Evolutionary conservation across 495 filamentous ascomycete species (phyloP), one percentile per base, ranked within the genome.

Genomic region (Trichocladium uniseriatum): DNA sequence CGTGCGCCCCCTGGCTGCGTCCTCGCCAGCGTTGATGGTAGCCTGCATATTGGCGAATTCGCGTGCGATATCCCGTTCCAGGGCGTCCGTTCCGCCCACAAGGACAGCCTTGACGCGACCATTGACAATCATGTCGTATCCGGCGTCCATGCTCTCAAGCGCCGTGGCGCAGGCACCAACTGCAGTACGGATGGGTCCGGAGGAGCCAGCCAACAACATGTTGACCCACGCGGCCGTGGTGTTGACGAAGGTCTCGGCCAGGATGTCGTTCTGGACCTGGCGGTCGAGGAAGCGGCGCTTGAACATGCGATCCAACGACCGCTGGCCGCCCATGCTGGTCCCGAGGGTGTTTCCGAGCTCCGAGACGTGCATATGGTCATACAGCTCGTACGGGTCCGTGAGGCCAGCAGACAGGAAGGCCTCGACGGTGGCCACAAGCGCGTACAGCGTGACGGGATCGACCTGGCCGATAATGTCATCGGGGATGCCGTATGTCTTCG

Each of bases 1-100:
- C 29, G 92, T 95, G 54, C 92, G 86, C 28, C 92, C 92, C 57
- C 95, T 90, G 7, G 86, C 89, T 59, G 96, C 86, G 60, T 97
- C 92, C 51, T 96, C 89, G 45, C 95, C 83, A 22, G 90, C 88
- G 57, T 96, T 99, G 76, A 87, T 94, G 37, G 92, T 99, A 27
- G 92, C 92, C 69, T 94, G 92, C 92, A 99, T 99, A 72, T 99
- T 99, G 75, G 92, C 92, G 63, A 99, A 99, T 67, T 99, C 92
- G 57, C 95, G 96, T 4, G 92, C 96, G 43, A 92, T 94, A 71
- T 99, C 92, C 70, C 97, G 94, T 55, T 94, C 89, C 77, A 99
- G 96, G 69, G 97, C 92, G 72, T 99, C 92, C 63, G 96, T 95
- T 43, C 92, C 92, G 78, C 92, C 92, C 44, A 99, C 94, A 49